phyloP scores from a whole-genome alignment of 352 stramenopile species.

The Globisporangium takayamanum region DNA sequence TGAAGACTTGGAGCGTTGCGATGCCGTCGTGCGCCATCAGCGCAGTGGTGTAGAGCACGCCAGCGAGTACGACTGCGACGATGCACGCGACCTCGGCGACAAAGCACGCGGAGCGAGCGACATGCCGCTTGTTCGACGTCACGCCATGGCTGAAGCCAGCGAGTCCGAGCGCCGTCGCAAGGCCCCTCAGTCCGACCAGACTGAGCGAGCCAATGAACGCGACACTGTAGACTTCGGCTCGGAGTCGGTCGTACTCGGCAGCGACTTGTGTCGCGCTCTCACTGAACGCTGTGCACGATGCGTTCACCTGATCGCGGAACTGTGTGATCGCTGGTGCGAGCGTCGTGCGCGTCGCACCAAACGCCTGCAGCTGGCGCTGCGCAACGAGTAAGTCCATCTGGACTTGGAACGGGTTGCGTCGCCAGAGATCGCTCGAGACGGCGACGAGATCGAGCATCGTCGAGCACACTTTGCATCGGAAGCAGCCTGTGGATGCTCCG shows the following conservation, averaged over 20 bases:
- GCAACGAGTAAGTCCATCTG: constrained; percentile 50
- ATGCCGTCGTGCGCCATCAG: constrained; percentile 49
- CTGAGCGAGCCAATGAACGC: constrained; percentile 23
- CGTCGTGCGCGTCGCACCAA: constrained; percentile 16
- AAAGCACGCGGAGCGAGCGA: constrained; percentile 34
- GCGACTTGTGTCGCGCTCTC: constrained; percentile 11
- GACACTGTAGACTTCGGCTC: constrained; percentile 22
- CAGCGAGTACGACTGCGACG: constrained; percentile 33
- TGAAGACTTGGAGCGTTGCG: constrained; percentile 28
- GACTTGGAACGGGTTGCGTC: constrained; percentile 33
- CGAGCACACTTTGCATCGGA: constrained; percentile 54
- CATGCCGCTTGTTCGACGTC: constrained; percentile 26
- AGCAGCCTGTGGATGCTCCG: constrained; percentile 47
- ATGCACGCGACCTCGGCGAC: constrained; percentile 36
- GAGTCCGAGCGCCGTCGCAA: constrained; percentile 24
- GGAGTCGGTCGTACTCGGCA: constrained; percentile 19
- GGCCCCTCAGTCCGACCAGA: constrained; percentile 23
- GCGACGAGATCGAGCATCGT: constrained; percentile 24
- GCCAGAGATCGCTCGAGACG: constrained; percentile 31
- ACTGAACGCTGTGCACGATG: constrained; percentile 18
- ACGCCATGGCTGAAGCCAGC: constrained; percentile 29
- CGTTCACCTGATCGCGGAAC: constrained; percentile 30
- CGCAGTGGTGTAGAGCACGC: constrained; percentile 40
- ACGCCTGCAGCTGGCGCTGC: constrained; percentile 33
- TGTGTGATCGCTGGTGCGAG: constrained; percentile 22